These are phyloP conservation scores for Calonectria hawksworthii DNA, from an alignment of 2,329 filamentous ascomycete genomes.

Conservation along the genomic window DNA sequence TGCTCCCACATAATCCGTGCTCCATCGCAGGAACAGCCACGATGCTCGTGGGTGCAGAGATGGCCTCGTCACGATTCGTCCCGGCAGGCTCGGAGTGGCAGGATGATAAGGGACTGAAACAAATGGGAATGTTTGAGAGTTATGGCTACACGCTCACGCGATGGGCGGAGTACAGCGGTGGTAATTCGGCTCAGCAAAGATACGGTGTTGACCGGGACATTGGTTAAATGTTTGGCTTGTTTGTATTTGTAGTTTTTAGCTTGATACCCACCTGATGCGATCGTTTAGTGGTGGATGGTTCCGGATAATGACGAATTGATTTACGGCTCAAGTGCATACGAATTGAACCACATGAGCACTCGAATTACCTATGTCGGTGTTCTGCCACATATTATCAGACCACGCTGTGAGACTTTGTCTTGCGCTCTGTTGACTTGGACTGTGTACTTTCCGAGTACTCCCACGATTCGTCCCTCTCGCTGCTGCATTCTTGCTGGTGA, in stretches of 20 bases:
- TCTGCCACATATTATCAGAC: neutral
- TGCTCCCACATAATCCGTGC: constrained; percentile 49
- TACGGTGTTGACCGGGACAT: constrained; percentile 48
- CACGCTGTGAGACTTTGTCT: neutral
- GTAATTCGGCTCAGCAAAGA: constrained; percentile 39
- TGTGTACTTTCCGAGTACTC: neutral
- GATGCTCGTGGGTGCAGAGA: constrained; percentile 44
- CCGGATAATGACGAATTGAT: neutral
- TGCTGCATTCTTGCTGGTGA: neutral
- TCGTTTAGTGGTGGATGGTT: neutral
- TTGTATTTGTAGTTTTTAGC: constrained; percentile 13
- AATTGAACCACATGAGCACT: neutral
- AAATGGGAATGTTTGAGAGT: constrained; percentile 28
- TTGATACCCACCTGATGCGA: neutral
- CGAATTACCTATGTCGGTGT: neutral
- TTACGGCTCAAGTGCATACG: neutral
- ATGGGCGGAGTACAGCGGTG: constrained; percentile 56
- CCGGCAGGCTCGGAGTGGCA: constrained; percentile 46
- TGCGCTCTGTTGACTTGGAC: neutral
- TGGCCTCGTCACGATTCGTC: constrained; percentile 39
- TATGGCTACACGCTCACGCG: constrained; percentile 55
- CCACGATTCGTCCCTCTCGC: neutral
- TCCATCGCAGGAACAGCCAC: constrained; percentile 46
- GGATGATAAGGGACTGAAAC: constrained; percentile 34
- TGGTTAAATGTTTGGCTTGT: constrained; percentile 7